These are phyloP conservation scores for Sugiyamaella pinicola DNA, from an alignment of 1,139 yeast species.

Conservation along the genomic window DNA sequence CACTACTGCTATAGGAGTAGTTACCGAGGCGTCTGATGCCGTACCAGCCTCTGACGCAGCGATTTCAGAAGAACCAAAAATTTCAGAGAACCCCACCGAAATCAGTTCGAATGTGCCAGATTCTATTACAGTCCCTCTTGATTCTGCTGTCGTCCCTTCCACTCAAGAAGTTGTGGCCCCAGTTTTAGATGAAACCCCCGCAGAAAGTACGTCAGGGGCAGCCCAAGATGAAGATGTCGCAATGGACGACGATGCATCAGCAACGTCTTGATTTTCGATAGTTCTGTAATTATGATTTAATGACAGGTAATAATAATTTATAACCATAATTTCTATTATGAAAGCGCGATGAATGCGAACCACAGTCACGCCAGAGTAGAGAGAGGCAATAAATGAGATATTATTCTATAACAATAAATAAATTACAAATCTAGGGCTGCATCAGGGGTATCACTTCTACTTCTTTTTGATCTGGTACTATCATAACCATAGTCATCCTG, in stretches of 20 bases:
- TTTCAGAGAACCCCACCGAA: slow-evolving; percentile 6
- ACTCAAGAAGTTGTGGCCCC: slow-evolving; percentile 11
- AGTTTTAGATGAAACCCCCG: neutral
- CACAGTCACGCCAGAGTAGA: too few species aligned
- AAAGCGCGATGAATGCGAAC: too few species aligned
- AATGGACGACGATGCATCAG: slow-evolving; percentile 30
- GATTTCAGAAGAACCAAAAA: slow-evolving; percentile 11
- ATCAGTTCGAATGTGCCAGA: neutral
- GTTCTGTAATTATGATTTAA: slow-evolving; percentile 14
- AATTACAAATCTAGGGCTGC: neutral
- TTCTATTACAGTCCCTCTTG: slow-evolving; percentile 8
- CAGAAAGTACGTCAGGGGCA: neutral
- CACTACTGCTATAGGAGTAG: too few species aligned
- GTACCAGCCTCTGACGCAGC: slow-evolving; percentile 11
- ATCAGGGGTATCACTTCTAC: slow-evolving; percentile 14
- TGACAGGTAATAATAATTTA: slow-evolving; percentile 8
- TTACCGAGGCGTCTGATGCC: neutral
- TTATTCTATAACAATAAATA: neutral
- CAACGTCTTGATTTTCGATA: slow-evolving; percentile 10
- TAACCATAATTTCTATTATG: neutral
- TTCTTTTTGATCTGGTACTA: slow-evolving; percentile 5
- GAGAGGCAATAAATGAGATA: too few species aligned
- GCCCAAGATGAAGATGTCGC: slow-evolving; percentile 28
- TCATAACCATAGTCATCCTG: slow-evolving; percentile 10
- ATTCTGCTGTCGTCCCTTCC: slow-evolving; percentile 6